phyloP scores from a whole-genome alignment of 768 basidiomycete genomes.

The Gelatoporia subvermispora region DNA sequence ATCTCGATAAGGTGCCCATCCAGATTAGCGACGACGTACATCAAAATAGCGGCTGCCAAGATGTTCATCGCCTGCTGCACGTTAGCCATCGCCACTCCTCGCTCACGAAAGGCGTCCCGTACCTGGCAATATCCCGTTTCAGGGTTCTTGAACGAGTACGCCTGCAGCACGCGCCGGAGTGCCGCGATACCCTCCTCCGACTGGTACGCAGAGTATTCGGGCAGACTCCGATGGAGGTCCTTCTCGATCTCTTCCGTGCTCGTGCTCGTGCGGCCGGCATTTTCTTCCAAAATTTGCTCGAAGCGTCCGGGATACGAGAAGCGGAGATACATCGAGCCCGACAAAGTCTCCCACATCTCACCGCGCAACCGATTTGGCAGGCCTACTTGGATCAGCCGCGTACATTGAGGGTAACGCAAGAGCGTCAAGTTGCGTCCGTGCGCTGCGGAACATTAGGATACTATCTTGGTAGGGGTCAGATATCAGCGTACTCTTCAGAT shows the following conservation, averaged over 20 bases:
- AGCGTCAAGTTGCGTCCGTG: conserved; percentile 96
- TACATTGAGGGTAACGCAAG: conserved; percentile 92
- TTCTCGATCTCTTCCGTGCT: conserved; percentile 99
- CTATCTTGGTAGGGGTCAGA: background rate
- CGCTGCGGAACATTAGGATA: conserved; percentile 37
- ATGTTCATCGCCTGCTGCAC: conserved; percentile 88
- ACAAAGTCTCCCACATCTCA: conserved; percentile 97
- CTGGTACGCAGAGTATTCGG: conserved; percentile 97
- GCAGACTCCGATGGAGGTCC: conserved; percentile 91
- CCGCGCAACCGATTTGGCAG: conserved; percentile 91
- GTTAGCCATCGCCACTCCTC: background rate
- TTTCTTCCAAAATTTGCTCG: conserved; percentile 64
- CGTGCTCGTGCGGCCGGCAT: conserved; percentile 73
- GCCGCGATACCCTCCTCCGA: conserved; percentile 80
- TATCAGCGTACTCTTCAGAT: conserved; percentile 59
- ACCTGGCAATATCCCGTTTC: conserved; percentile 94
- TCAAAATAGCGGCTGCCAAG: conserved; percentile 89
- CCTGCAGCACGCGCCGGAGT: conserved; percentile 85
- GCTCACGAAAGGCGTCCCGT: conserved; percentile 6
- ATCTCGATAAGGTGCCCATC: background rate
- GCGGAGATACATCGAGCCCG: conserved; percentile 89
- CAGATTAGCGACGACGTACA: conserved; percentile 41
- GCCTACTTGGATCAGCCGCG: conserved; percentile 95
- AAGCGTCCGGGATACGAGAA: conserved; percentile 85
- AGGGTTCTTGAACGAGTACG: conserved; percentile 94